A percentile compares a stretch with the other conserved stretches of the same genome.
Evolutionary conservation across 441 rosid species (phyloP).

Genomic region (Corymbia calophylla): DNA sequence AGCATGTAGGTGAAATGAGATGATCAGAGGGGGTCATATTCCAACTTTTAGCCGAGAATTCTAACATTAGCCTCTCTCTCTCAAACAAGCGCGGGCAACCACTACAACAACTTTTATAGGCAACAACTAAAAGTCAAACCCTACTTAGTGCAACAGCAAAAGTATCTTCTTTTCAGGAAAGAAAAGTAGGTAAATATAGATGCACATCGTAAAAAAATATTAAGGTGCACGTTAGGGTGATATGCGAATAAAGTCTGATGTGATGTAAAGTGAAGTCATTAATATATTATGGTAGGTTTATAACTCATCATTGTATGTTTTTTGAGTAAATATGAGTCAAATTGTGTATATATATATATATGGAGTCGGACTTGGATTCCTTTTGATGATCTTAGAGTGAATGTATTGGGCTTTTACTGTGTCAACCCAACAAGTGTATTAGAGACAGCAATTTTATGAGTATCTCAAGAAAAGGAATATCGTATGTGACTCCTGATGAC

Average conservation of each 20-base stretch:
- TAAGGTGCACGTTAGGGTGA: background rate
- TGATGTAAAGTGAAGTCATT: background rate
- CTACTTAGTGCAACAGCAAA: background rate
- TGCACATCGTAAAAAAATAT: background rate
- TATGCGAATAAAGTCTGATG: background rate
- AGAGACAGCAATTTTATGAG: background rate
- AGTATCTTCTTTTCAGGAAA: background rate
- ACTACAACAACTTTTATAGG: background rate
- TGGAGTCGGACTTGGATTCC: background rate
- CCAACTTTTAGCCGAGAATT: background rate
- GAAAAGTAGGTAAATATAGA: background rate
- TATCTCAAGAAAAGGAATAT: background rate
- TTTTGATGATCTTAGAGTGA: background rate
- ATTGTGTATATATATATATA: background rate
- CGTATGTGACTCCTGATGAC: background rate
- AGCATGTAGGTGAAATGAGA: background rate
- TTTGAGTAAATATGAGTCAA: too few relatives aligned
- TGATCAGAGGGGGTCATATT: background rate
- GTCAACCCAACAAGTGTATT: background rate
- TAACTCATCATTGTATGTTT: too few relatives aligned
- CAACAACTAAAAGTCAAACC: background rate
- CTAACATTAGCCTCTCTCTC: background rate
- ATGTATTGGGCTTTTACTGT: rapidly evolving
- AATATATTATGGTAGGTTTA: background rate
- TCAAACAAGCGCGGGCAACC: background rate